These are phyloP conservation scores for Agrostemma githago DNA, from an alignment of 148 eudicot species.

Conservation along the genomic window DNA sequence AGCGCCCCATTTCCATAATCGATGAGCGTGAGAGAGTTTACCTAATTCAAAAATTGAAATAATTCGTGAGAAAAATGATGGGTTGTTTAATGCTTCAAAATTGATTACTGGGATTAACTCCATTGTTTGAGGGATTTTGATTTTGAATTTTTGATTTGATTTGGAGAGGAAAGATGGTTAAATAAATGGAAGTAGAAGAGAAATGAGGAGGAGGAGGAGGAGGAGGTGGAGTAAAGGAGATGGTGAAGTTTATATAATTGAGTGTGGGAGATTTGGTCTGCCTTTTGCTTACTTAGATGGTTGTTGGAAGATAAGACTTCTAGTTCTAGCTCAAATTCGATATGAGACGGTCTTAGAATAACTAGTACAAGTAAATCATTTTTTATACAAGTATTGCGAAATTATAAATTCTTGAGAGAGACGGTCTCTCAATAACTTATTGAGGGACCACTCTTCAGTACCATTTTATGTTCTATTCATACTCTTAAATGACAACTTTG, in stretches of 20 bases:
- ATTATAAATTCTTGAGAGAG: too few relatives aligned
- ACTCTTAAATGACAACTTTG: too few relatives aligned
- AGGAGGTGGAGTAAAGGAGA: constrained; percentile 18
- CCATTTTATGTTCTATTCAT: too few relatives aligned
- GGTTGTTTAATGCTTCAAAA: constrained; percentile 50
- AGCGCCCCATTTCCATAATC: constrained; percentile 72
- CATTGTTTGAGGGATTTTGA: constrained; percentile 21
- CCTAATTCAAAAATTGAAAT: constrained; percentile 35
- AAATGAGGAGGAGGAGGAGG: neutral
- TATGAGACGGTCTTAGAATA: neutral
- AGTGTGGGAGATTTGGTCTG: constrained; percentile 14
- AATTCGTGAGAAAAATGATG: constrained; percentile 41
- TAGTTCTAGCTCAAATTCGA: too few relatives aligned
- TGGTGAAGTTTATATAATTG: constrained; percentile 26
- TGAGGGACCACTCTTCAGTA: too few relatives aligned
- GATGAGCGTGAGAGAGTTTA: constrained; percentile 26
- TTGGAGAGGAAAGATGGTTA: neutral
- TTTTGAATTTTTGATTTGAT: neutral
- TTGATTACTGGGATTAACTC: constrained; percentile 50
- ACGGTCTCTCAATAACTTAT: too few relatives aligned
- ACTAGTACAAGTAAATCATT: too few relatives aligned
- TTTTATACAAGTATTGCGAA: too few relatives aligned
- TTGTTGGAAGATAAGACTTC: constrained; percentile 29
- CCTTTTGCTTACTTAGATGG: constrained; percentile 12
- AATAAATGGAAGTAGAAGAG: neutral